phyloP scores from a whole-genome alignment of 1,284 basidiomycete species.

The Erythrobasidium hasegawianum region DNA sequence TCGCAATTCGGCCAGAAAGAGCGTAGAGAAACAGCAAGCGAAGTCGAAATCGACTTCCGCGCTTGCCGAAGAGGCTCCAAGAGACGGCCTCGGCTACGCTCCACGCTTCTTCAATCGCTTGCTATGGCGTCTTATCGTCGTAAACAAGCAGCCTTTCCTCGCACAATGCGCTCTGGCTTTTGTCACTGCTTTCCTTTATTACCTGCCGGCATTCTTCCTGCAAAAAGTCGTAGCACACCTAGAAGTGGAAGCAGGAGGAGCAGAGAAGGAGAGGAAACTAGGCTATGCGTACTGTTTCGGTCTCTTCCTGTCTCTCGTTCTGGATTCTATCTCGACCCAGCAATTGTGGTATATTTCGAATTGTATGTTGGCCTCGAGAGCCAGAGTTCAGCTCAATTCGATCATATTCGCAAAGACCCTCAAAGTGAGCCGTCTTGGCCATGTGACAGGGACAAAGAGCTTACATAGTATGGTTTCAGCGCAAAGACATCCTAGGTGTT shows the following conservation, averaged over 20 bases:
- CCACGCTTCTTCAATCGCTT: conserved; percentile 42
- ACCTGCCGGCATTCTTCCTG: conserved; percentile 72
- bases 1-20: conserved; percentile 6
- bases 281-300: conserved; percentile 55
- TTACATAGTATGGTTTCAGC: no score
- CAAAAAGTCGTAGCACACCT: conserved; percentile 67
- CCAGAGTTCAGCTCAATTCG: conserved; percentile 77
- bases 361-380: conserved; percentile 55
- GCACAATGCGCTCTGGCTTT: conserved; percentile 40
- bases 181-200: conserved; percentile 59
- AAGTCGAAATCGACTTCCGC: conserved; percentile 16
- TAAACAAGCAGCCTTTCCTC: conserved; percentile 48
- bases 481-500: conserved; percentile 41
- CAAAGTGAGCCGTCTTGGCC: conserved; percentile 12
- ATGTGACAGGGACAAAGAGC: no score
- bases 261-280: conserved; percentile 44
- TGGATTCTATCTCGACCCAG: conserved; percentile 54
- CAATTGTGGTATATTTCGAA: conserved; percentile 72
- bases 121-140: conserved; percentile 48
- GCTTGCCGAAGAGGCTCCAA: conserved; percentile 14
- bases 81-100: conserved; percentile 30
- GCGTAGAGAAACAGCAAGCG: conserved; percentile 12
- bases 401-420: conserved; percentile 79
- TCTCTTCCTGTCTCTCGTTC: conserved; percentile 63
- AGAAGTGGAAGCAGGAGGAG: conserved; percentile 57